phyloP scores from a whole-genome alignment of 345 rosid genomes.

The Arabidopsis thaliana region DNA sequence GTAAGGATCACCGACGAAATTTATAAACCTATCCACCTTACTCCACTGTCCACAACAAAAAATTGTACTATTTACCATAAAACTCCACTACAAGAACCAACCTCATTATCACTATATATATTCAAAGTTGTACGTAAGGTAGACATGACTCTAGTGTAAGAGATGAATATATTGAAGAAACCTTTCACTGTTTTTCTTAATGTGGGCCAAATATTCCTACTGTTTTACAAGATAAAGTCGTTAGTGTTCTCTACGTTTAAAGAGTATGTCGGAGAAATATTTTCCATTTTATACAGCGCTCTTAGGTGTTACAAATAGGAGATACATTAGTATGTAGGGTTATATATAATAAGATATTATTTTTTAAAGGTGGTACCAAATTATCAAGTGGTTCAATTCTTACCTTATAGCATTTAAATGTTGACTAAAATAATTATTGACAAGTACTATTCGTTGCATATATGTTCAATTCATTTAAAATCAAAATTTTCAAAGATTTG shows the following conservation, averaged over 20 bases:
- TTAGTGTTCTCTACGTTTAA: conserved; percentile 40
- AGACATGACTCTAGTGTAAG: conserved; percentile 29
- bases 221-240: conserved; percentile 34
- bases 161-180: conserved; percentile 22
- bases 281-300: conserved; percentile 31
- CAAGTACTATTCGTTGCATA: conserved; percentile 10
- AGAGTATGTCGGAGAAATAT: conserved; percentile 47
- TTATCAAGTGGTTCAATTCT: conserved; percentile 27
- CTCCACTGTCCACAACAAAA: conserved; percentile 6
- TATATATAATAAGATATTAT: background rate
- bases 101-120: background rate
- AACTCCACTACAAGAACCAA: conserved; percentile 17
- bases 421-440: conserved; percentile 21
- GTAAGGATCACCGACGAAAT: background rate
- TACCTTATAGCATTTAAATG: conserved; percentile 4
- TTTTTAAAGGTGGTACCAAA: conserved; percentile 16
- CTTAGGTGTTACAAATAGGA: conserved; percentile 33
- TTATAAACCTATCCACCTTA: background rate
- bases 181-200: conserved; percentile 33
- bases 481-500: background rate
- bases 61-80: background rate
- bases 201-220: conserved; percentile 38
- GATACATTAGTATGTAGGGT: background rate
- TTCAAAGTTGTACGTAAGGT: background rate
- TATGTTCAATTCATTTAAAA: background rate